Evolutionary conservation across 768 basidiomycete genomes (phyloP), one percentile per base, ranked within the genome.

Genomic region (Sistotremastrum suecicum): DNA sequence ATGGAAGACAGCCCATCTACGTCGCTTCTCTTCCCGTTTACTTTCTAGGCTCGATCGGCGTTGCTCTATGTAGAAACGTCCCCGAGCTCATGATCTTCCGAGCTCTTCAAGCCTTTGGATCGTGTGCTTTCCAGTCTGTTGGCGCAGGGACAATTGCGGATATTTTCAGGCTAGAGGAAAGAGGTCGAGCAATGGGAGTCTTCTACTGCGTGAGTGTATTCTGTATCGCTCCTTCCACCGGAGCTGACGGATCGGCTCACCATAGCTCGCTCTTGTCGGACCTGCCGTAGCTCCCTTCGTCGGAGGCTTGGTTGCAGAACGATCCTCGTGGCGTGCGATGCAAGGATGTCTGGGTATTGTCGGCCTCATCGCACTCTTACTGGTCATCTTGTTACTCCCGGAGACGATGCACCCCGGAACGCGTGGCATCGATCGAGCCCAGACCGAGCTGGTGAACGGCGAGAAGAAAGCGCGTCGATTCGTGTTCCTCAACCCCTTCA

Each of bases 391-490:
- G 3, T 67, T 67, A 43, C 68, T 81, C 12, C 81, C 80, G 0
- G 82, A 84, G 53, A 83, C 81, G 3, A 73, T 70, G 42, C 76
- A 79, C 51, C 80, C 81, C 1, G 70, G 75, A 5, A 54, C 69
- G 1, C 63, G 69, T 34, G 74, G 77, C 0, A 62, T 79, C 2
- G 78, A 79, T 44, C 73, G 74, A 48, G 37, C 48, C 5, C 39
- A 37, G 32, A 52, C 41, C 5, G 46, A 34, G 3, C 51, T 48
- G 5, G 47, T 47, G 7, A 20, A 48, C n/a, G 41, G 39, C 30
- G 39, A 41, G 33, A 49, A 20, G 20, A 20, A 37, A 38, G 46
- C 49, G 38, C 62, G 67, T 7, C 46, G 30, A 12, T 11, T 48
- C 42, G 62, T 75, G 0, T 70, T 71, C 54, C 48, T 84, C 20